phyloP scores from a whole-genome alignment of 2,329 filamentous ascomycete genomes.

The Neurospora crassa region DNA sequence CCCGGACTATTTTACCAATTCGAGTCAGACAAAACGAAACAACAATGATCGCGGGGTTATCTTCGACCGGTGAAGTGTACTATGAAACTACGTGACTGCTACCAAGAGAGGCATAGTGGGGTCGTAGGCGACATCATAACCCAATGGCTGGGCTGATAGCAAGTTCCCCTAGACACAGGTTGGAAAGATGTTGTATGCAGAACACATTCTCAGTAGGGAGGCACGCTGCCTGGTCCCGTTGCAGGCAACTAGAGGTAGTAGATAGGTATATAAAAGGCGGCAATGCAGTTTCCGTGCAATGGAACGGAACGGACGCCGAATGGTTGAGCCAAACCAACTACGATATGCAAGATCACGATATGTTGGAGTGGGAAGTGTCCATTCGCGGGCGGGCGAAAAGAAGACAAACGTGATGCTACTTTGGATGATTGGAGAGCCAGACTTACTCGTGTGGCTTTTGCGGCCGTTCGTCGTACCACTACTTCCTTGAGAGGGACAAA shows the following conservation, averaged over 20 bases:
- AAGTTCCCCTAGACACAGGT: background rate
- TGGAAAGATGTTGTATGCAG: background rate
- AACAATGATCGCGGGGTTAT: background rate
- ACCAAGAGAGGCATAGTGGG: background rate
- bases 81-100: background rate
- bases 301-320: background rate
- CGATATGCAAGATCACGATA: background rate
- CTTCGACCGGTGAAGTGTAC: background rate
- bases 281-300: background rate
- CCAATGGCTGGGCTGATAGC: background rate
- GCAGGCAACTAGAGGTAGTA: background rate
- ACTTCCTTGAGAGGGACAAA: background rate
- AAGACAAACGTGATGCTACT: background rate
- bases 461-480: background rate
- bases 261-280: background rate
- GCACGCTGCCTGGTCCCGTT: background rate
- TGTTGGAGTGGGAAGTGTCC: background rate
- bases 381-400: background rate
- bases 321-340: background rate
- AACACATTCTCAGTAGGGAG: background rate
- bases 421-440: background rate
- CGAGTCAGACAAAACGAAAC: background rate
- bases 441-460: background rate
- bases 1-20: background rate
- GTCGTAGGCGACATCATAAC: background rate